These are phyloP conservation scores for Arthrobotrys musiformis DNA, from an alignment of 2,329 filamentous ascomycete species.

Conservation along the genomic window DNA sequence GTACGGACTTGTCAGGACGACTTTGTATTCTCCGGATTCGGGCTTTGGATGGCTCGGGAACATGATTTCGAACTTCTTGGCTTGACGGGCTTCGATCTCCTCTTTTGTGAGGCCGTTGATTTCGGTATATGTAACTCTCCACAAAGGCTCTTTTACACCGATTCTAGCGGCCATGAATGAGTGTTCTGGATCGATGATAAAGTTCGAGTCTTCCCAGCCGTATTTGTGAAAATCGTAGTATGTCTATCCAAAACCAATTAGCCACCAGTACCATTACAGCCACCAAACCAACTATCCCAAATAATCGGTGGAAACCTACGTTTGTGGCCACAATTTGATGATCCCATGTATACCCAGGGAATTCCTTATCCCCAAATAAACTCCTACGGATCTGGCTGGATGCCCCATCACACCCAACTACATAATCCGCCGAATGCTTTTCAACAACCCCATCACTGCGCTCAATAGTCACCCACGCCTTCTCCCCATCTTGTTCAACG, in stretches of 20 bases:
- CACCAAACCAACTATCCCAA: neutral
- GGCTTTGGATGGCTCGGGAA: slow-evolving; percentile 72
- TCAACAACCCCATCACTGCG: slow-evolving; percentile 21
- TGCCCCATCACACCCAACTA: slow-evolving; percentile 70
- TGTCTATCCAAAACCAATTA: slow-evolving; percentile 63
- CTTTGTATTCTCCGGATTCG: slow-evolving; percentile 68
- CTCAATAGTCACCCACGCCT: slow-evolving; percentile 35
- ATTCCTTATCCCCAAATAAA: slow-evolving; percentile 67
- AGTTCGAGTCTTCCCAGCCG: slow-evolving; percentile 70
- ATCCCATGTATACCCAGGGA: slow-evolving; percentile 71
- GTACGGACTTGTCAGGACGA: slow-evolving; percentile 71
- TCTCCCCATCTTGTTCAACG: slow-evolving; percentile 65
- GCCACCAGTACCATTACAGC: neutral
- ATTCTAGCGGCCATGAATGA: slow-evolving; percentile 73
- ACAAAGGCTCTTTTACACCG: slow-evolving; percentile 69
- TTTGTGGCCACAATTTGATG: slow-evolving; percentile 73
- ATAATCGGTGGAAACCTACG: slow-evolving; percentile 62
- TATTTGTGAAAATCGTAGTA: slow-evolving; percentile 72
- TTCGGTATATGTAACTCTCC: slow-evolving; percentile 74
- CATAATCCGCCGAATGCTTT: slow-evolving; percentile 66
- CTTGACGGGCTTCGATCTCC: slow-evolving; percentile 68
- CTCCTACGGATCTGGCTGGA: slow-evolving; percentile 66
- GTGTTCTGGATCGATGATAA: slow-evolving; percentile 72
- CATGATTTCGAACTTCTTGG: slow-evolving; percentile 69
- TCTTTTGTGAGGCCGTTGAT: slow-evolving; percentile 67